phyloP scores from a whole-genome alignment of 129 eudicot genomes.

The Kitagawia praeruptora region DNA sequence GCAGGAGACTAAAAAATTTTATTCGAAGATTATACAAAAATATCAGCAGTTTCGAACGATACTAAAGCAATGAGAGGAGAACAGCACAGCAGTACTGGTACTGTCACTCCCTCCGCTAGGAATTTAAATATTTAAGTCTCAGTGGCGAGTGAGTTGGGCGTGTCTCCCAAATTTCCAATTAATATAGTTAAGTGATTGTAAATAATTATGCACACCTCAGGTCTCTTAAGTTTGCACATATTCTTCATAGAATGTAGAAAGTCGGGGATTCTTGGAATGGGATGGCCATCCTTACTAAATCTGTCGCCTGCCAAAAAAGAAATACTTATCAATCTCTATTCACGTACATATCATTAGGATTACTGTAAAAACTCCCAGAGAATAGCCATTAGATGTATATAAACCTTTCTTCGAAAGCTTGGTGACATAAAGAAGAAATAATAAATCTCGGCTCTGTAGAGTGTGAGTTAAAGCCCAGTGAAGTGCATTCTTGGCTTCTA shows the following conservation, averaged over 20 bases:
- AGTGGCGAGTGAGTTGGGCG: too few relatives aligned
- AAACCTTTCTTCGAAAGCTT: conserved; percentile 53
- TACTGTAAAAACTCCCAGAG: neutral
- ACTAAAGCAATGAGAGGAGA: too few relatives aligned
- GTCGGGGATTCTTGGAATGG: conserved; percentile 37
- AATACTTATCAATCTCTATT: neutral
- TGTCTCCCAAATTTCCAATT: too few relatives aligned
- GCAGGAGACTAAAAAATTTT: too few relatives aligned
- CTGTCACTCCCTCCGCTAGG: too few relatives aligned
- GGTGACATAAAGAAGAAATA: conserved; percentile 59
- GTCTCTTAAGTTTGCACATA: conserved; percentile 44
- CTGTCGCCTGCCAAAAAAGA: conserved; percentile 26
- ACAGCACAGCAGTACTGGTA: too few relatives aligned
- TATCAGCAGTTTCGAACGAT: too few relatives aligned
- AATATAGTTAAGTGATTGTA: neutral
- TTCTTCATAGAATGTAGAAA: conserved; percentile 55
- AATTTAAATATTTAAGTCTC: too few relatives aligned
- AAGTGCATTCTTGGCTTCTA: conserved; percentile 61
- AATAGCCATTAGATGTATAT: neutral
- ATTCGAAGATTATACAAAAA: too few relatives aligned
- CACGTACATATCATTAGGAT: neutral
- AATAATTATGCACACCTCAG: conserved; percentile 42
- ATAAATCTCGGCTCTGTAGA: conserved; percentile 50
- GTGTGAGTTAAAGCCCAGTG: conserved; percentile 83
- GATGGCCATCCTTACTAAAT: conserved; percentile 32